Evolutionary conservation across 1,284 basidiomycete species (phyloP).

Genomic region (Leccinum griseonigrum): DNA sequence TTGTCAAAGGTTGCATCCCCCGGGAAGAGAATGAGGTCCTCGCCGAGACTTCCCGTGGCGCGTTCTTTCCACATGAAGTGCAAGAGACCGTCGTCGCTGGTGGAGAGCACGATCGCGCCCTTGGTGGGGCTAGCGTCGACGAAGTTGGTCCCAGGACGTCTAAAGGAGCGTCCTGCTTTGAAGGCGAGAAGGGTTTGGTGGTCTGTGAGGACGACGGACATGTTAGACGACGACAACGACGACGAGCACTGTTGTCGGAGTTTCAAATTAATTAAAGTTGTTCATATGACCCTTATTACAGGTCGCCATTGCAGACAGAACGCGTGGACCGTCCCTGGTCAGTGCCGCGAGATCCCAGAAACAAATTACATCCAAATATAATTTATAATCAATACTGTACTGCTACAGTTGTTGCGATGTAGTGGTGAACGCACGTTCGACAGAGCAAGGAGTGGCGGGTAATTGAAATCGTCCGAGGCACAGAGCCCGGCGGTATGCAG

Average conservation of each 20-base stretch:
- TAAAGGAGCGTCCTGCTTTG: conserved; percentile 76
- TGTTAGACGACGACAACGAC: conserved; percentile 4
- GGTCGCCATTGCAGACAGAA: no score
- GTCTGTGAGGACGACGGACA: conserved; percentile 32
- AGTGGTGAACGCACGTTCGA: conserved; percentile 4
- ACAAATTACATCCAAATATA: conserved; percentile 23
- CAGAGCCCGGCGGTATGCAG: background rate
- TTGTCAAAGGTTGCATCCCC: conserved; percentile 74
- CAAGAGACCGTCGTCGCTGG: conserved; percentile 69
- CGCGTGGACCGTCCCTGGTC: no score
- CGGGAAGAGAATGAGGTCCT: conserved; percentile 80
- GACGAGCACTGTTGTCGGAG: background rate
- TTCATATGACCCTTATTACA: no score
- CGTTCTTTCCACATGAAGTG: conserved; percentile 79
- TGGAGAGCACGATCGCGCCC: conserved; percentile 65
- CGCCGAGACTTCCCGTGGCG: conserved; percentile 53
- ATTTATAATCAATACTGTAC: conserved; percentile 18
- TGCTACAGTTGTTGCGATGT: conserved; percentile 18
- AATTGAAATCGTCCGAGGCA: background rate
- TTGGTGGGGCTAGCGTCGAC: conserved; percentile 67
- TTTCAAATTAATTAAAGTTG: background rate
- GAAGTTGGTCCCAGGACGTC: conserved; percentile 61
- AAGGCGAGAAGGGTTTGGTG: conserved; percentile 58
- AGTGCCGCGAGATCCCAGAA: background rate
- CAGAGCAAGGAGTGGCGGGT: conserved; percentile 14